A percentile compares a stretch with the other conserved stretches of the same genome.
phyloP scores from a whole-genome alignment of 176 grass and related monocot genomes.

The Echinochloa phyllopogon region DNA sequence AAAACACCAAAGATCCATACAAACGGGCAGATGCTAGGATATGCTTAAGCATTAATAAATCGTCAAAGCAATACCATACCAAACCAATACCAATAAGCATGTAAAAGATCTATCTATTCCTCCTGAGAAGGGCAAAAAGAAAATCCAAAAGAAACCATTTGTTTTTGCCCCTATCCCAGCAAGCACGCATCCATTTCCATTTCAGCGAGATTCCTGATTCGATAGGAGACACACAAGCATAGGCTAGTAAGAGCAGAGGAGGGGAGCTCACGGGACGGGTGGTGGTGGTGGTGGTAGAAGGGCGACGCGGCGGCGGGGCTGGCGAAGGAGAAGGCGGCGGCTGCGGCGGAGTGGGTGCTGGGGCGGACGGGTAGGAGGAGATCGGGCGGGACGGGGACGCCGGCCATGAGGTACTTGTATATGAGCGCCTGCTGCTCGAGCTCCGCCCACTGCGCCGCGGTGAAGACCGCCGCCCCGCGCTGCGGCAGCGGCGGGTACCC shows the following conservation, averaged over 20 bases:
- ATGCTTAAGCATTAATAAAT: slow-evolving; percentile 16
- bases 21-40: neutral
- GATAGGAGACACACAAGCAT: neutral
- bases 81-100: slow-evolving; percentile 34
- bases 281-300: slow-evolving; percentile 75
- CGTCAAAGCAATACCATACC: neutral
- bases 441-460: slow-evolving; percentile 91
- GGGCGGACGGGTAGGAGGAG: slow-evolving; percentile 84
- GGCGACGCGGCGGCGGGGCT: slow-evolving; percentile 58
- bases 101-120: neutral
- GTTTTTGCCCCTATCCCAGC: neutral
- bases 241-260: neutral
- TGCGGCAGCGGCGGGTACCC: slow-evolving; percentile 44
- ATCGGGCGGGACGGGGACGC: slow-evolving; percentile 90
- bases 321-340: slow-evolving; percentile 60
- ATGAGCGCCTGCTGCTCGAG: slow-evolving; percentile 99
- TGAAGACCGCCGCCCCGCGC: slow-evolving; percentile 69
- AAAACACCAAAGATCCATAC: slow-evolving; percentile 33
- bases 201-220: neutral
- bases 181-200: slow-evolving; percentile 36
- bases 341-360: slow-evolving; percentile 58
- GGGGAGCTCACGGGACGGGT: slow-evolving; percentile 67
- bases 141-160: neutral
- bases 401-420: slow-evolving; percentile 93
- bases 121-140: neutral